Conservation (phyloP, 768 basidiomycete genomes). For the Gloeostereum incarnatum region DNA sequence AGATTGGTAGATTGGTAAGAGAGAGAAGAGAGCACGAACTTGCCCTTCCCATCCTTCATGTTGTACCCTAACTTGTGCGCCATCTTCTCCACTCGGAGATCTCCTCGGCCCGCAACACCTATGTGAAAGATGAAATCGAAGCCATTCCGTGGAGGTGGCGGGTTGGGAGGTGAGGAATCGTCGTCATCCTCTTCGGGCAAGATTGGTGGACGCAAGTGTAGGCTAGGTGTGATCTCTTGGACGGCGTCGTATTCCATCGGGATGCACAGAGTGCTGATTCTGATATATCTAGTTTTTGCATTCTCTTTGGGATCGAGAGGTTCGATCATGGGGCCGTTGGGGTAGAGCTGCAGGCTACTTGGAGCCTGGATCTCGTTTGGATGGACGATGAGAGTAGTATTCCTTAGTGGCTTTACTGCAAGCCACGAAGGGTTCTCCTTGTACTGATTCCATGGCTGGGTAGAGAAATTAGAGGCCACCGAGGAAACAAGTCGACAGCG, state of each 20-base stretch:
- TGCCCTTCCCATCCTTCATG: constrained; percentile 55
- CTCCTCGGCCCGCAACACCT: constrained; percentile 57
- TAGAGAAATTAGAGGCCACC: too few species aligned
- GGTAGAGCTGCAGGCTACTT: constrained; percentile 6
- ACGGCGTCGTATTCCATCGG: constrained; percentile 54
- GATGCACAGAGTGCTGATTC: constrained; percentile 47
- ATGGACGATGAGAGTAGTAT: constrained; percentile 37
- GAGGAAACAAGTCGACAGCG: constrained; percentile 12
- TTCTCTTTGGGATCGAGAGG: constrained; percentile 8
- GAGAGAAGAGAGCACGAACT: too few species aligned
- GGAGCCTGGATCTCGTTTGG: constrained; percentile 13
- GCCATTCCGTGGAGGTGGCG: constrained; percentile 37
- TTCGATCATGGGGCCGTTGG: too few species aligned
- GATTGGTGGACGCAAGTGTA: constrained; percentile 55
- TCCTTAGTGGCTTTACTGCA: constrained; percentile 54
- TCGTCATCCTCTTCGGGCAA: constrained; percentile 23
- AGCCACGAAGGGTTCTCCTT: constrained; percentile 65
- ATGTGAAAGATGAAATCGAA: constrained; percentile 69
- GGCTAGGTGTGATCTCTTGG: constrained; percentile 40
- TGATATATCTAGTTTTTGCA: constrained; percentile 14
- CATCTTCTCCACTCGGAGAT: constrained; percentile 53
- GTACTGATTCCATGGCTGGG: constrained; percentile 47
- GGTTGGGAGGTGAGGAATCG: constrained; percentile 19
- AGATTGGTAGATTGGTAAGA: too few species aligned
- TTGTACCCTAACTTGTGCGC: constrained; percentile 62